Percentiles rank a stretch among this genome's conserved stretches.
phyloP scores from a whole-genome alignment of 1,139 yeast genomes.

The Geotrichum klebahnii region DNA sequence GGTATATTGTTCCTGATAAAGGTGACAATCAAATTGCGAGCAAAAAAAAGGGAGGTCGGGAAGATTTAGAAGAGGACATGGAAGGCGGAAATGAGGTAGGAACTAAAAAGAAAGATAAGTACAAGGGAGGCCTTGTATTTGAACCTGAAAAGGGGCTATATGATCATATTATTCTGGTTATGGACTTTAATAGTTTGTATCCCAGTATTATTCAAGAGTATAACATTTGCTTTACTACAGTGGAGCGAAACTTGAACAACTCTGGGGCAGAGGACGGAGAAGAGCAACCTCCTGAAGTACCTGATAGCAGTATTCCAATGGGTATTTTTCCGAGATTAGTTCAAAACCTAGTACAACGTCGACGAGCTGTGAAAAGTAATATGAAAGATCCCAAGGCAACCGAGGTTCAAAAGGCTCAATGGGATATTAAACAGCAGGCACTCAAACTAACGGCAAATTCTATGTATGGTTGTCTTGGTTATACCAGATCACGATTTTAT shows the following conservation, averaged over 20 bases:
- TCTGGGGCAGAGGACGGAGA: constrained; percentile 41
- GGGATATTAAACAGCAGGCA: constrained; percentile 94
- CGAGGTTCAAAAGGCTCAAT: constrained; percentile 55
- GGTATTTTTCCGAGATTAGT: constrained; percentile 88
- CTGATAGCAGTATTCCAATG: constrained; percentile 53
- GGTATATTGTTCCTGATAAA: constrained; percentile 86
- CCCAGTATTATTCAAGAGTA: constrained; percentile 97
- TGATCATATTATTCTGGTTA: constrained; percentile 80
- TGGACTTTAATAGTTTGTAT: constrained; percentile 97
- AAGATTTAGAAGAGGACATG: constrained; percentile 30
- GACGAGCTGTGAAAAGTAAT: constrained; percentile 85
- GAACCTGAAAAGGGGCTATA: constrained; percentile 96
- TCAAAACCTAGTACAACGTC: constrained; percentile 79
- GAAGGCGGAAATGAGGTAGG: constrained; percentile 34
- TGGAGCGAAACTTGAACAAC: constrained; percentile 48
- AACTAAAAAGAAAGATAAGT: constrained; percentile 68
- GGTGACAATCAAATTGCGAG: constrained; percentile 31
- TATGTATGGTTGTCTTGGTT: constrained; percentile 98
- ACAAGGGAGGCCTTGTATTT: constrained; percentile 93
- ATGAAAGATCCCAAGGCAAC: constrained; percentile 71
- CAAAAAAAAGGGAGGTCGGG: constrained; percentile 34
- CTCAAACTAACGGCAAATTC: constrained; percentile 95
- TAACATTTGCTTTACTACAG: constrained; percentile 95
- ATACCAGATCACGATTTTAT: constrained; percentile 83
- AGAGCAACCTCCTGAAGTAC: constrained; percentile 69